Base-by-base conservation (phyloP, 352 stramenopile genomes). In the Pythium plurisporium region DNA sequence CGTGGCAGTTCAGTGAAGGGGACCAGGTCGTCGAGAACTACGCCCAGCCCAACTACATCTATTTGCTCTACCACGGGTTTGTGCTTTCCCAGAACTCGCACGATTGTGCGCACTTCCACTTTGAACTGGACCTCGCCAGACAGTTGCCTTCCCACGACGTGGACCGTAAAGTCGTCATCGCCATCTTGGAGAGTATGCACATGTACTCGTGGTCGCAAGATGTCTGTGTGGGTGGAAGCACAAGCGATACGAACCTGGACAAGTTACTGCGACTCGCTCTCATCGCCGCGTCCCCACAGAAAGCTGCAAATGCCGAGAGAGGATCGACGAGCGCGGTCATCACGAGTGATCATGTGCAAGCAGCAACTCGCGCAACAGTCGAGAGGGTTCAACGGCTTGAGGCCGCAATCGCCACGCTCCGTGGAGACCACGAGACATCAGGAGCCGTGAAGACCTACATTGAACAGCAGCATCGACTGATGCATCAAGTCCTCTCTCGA, bases 11-110 rank as follows among this genome's bases (percentile, higher is more conserved):
- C 27, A 46, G 54, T 15, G 27, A 41, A 15, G 83, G 79, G 8
- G 70, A 91, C 15, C 71, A 97, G 47, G 64, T 98, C 36, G 86
- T 98, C 27, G 92, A 98, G 61, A 95, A 97, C 72, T 98, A 98
- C 62, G 91, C 82, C 1, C 91, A 97, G 69, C 74, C 91, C 19
- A 98, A 97, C 70, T 86, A 97, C 72, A 94, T 97, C 50, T 97
- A 97, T 60, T 71, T 97, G 45, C 42, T 95, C 4, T 97, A 94
- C 65, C 92, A 98, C 65, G 92, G 92, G 30, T 98, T 98, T 50
- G 77, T 88, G 20, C 64, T 98, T 6, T 10, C 33, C 1, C 53
- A 56, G 5, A 97, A 97, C 70, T 73, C 63, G 19, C 65, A 95
- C 68, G 89, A 97, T 59, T 97, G 89, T 53, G 79, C 85, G 8